Base-by-base conservation (phyloP, 2,329 filamentous ascomycete genomes). In the Sclerotinia minor region DNA sequence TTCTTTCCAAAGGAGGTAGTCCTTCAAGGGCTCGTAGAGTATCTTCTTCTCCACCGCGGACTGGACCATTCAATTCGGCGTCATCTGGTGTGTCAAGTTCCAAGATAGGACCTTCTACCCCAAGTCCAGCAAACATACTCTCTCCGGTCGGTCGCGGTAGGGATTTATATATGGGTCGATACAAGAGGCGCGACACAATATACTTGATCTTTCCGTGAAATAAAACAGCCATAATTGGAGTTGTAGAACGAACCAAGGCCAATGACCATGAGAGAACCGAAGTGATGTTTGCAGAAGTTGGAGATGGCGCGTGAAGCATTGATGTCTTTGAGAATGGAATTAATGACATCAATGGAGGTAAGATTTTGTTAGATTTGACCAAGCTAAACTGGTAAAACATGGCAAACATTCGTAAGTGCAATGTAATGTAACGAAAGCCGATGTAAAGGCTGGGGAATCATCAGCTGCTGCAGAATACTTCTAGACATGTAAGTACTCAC, bases 21-120 rank as follows among this genome's bases (percentile, higher is more conserved):
- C 75, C 76, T 69, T 77, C 76, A 17, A 77, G 71, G 41, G 74
- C 75, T 60, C 75, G 71, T 44, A 77, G 71, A 3, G 75, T 77
- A 52, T 68, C 71, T 50, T 71, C 71, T 55, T 76, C 73, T 65
- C 74, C 71, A 19, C 64, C 50, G 11, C 67, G 69, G 19, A 45
- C 24, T n/a, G 64, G 50, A 26, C 57, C n/a, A 45, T 24, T 53
- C 44, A 69, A 69, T 32, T 70, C 69, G 3, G 47, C 21, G 54
- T 67, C 69, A 69, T 75, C 69, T 35, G 72, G 71, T 9, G 70
- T 69, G 58, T 75, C 71, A 52, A 72, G 72, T 58, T 73, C 73
- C 53, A 72, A 65, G 11, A 67, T 67, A 24, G 72, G 69, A 35
- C 69, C 49, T 29, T 63, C 29, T 6, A 71, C 63, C n/a, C 68